phyloP scores from a whole-genome alignment of 768 basidiomycete genomes.

The Erythrobasidium yunnanense region DNA sequence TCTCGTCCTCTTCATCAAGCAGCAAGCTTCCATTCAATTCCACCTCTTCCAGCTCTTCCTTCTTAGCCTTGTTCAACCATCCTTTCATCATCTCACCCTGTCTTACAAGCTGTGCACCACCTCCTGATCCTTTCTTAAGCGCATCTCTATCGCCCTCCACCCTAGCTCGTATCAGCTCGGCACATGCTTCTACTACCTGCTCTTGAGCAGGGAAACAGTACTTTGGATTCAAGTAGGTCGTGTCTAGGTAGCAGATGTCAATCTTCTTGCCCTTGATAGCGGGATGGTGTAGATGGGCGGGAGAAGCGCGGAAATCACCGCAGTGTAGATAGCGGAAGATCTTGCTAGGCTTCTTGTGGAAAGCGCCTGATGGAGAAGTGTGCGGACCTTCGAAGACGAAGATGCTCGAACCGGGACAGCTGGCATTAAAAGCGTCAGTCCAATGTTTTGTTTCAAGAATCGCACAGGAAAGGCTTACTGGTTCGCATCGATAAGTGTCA shows the following conservation, averaged over 20 bases:
- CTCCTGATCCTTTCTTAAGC: constrained; percentile 30
- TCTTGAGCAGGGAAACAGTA: constrained; percentile 93
- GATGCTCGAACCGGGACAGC: constrained; percentile 74
- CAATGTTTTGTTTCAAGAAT: too few relatives aligned
- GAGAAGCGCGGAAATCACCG: constrained; percentile 81
- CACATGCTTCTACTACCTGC: constrained; percentile 86
- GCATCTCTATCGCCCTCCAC: constrained; percentile 33
- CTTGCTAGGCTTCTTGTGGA: constrained; percentile 28
- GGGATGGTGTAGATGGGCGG: constrained; percentile 73
- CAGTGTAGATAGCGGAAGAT: constrained; percentile 87
- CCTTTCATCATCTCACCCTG: constrained; percentile 35
- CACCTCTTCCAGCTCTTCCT: constrained; percentile 20
- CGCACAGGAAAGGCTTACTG: constrained; percentile 50
- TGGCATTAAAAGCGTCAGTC: constrained; percentile 28
- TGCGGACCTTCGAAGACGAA: constrained; percentile 90
- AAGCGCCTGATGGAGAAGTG: constrained; percentile 46
- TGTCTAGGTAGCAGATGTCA: constrained; percentile 85
- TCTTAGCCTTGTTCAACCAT: constrained; percentile 31
- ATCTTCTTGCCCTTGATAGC: constrained; percentile 67
- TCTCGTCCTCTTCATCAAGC: constrained; percentile 3
- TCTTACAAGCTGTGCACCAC: constrained; percentile 26
- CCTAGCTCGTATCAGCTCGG: constrained; percentile 49
- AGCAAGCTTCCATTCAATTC: not conserved
- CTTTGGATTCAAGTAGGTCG: constrained; percentile 60
- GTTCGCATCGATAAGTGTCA: constrained; percentile 94